Base-by-base conservation (phyloP, 148 eudicot species). In the Vaccinium vitisidaea region DNA sequence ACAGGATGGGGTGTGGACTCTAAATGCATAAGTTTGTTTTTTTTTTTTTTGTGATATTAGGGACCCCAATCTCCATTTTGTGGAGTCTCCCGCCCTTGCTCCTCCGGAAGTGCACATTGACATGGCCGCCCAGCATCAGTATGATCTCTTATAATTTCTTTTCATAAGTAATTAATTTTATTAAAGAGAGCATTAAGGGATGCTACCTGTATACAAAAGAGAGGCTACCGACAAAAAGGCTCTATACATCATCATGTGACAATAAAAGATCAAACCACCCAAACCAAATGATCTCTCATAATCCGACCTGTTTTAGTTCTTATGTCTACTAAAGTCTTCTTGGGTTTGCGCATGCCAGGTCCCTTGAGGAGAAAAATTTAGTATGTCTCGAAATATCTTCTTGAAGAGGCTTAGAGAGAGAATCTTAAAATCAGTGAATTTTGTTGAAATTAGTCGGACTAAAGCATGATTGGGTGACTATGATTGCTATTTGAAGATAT, bases 81-180 rank as follows among this genome's bases (percentile, higher is more conserved):
- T 74, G 80, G 80, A 75, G 55, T 83, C 85, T 75, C 80, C 85
- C 14, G 85, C 85, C 8, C 85, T 83, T 46, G 85, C 85, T 48
- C 85, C 85, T 76, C 85, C 80, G 15, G 85, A 83, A 83, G 85
- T 83, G 36, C 85, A 83, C 4, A 83, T 83, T 9, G 85, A 83
- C 85, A 16, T 83, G 73, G 80, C 85, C 23, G 55, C 80, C 46
- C 85, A 83, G 74, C 85, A 83, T 70, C 84, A 82, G 84, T 82
- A 82, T 50, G 77, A 27, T 32, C 52, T 82, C 61, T 43, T 30
- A 46, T 67, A 36, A 36, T 36, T 36, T 2, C 3, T 36, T 36
- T 36, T 36, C 4, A 36, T 36, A 36, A 36, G 39, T 36, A 36
- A 36, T 2, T 36, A 36, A 36, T 36, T 36, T 2, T 36, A 36